Percentiles rank a stretch among this genome's conserved stretches.
These are phyloP conservation scores for Penicillium vulpinum DNA, from an alignment of 2,329 filamentous ascomycete species.

Conservation along the genomic window DNA sequence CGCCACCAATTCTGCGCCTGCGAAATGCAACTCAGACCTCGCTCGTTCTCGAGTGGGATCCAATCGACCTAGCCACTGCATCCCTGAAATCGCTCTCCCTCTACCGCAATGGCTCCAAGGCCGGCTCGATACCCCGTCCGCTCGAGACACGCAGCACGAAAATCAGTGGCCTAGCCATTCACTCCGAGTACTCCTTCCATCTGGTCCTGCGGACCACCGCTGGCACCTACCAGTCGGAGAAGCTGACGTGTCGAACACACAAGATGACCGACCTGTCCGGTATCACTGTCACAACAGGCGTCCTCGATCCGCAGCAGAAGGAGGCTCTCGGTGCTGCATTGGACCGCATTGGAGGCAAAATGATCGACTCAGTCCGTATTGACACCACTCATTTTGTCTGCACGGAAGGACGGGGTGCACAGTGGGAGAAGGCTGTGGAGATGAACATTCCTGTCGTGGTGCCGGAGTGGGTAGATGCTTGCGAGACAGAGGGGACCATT, in stretches of 20 bases:
- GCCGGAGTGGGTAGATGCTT: slow-evolving; percentile 97
- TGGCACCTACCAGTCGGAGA: slow-evolving; percentile 81
- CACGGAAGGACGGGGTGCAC: slow-evolving; percentile 81
- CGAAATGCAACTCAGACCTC: slow-evolving; percentile 98
- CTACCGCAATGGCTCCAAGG: slow-evolving; percentile 95
- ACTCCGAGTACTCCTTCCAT: slow-evolving; percentile 94
- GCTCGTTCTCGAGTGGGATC: slow-evolving; percentile 97
- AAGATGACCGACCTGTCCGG: slow-evolving; percentile 98
- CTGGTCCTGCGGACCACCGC: slow-evolving; percentile 87
- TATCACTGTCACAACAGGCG: slow-evolving; percentile 88
- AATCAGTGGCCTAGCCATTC: slow-evolving; percentile 92
- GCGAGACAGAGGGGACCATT: slow-evolving; percentile 87
- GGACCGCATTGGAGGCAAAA: slow-evolving; percentile 86
- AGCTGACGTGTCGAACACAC: slow-evolving; percentile 83
- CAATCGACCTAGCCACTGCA: slow-evolving; percentile 87
- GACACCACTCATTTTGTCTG: slow-evolving; percentile 99
- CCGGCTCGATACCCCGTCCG: slow-evolving; percentile 87
- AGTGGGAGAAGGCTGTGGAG: slow-evolving; percentile 96
- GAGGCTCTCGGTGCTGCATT: slow-evolving; percentile 75
- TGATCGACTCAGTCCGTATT: slow-evolving; percentile 86
- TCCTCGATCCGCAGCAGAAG: slow-evolving; percentile 71
- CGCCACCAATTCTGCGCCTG: slow-evolving; percentile 77
- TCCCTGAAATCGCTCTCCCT: slow-evolving; percentile 85
- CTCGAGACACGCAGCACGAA: slow-evolving; percentile 91
- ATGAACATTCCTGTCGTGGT: slow-evolving; percentile 97